These are phyloP conservation scores for Voacanga thouarsii DNA, from an alignment of 257 asterid genomes.

Conservation along the genomic window DNA sequence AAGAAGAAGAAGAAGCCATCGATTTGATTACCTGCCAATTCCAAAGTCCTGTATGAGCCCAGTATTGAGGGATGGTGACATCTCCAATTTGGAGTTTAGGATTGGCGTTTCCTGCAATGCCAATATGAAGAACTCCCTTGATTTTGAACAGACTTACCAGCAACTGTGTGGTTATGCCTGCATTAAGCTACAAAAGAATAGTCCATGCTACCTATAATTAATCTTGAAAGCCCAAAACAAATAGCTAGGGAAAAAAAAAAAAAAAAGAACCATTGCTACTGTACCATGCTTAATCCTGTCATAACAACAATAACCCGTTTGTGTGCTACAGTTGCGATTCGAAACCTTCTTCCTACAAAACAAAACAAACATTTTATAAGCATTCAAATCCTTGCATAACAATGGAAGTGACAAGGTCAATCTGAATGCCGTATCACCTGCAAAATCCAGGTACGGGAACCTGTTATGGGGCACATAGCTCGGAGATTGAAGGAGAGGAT, in stretches of 20 bases:
- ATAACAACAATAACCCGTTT: conserved; percentile 22
- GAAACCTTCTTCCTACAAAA: conserved; percentile 27
- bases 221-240: neutral
- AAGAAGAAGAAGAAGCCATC: neutral
- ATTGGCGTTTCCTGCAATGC: conserved; percentile 57
- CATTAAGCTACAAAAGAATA: conserved; percentile 36
- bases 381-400: neutral
- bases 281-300: conserved; percentile 32
- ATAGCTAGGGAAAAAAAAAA: neutral
- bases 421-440: conserved; percentile 10
- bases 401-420: no score
- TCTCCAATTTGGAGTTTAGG: conserved; percentile 44
- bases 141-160: conserved; percentile 41
- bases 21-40: conserved; percentile 48
- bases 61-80: conserved; percentile 47
- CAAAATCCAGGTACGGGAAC: conserved; percentile 23
- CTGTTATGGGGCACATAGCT: conserved; percentile 8
- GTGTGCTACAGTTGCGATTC: conserved; percentile 17
- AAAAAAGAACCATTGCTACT: neutral
- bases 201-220: neutral
- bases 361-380: neutral
- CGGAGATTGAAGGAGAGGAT: conserved; percentile 32
- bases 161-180: conserved; percentile 51
- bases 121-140: conserved; percentile 54
- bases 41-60: conserved; percentile 61